Base-by-base conservation (phyloP, 768 basidiomycete species). In the Dacryopinax spathularia region DNA sequence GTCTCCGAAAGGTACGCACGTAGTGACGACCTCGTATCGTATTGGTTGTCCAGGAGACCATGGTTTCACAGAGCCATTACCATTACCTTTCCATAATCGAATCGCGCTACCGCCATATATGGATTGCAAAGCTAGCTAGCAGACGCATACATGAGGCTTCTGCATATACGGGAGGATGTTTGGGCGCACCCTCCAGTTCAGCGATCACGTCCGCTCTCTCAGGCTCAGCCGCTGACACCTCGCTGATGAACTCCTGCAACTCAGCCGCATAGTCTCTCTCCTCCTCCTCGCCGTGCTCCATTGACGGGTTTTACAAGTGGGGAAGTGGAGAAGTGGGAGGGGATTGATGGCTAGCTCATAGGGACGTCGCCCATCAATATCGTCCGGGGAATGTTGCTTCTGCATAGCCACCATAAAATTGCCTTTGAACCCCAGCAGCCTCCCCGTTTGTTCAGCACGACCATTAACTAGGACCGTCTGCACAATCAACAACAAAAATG, bases 21-120 rank as follows among this genome's bases (percentile, higher is more conserved):
- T 84, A 48, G 88, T 72, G 22, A 77, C 73, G 33, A 85, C 77
- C 69, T 85, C 82, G 69, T 87, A 91, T 31, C 88, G 84, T 61
- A 87, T 76, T 1, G 76, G 77, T 1, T 56, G 62, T 9, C 73
- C 77, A 22, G 70, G 56, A 5, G 56, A 41, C 34, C 56, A 60
- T 63, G 29, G 66, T 29, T 66, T 69, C 66, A 65, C 69, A 63
- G 64, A 66, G 63, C 66, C 63, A 36, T 67, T 64, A 25, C 25
- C 63, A 20, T 39, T 64, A 29, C 76, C 68, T 31, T 72, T 75
- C 84, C 85, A 89, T 33, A 83, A 72, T n/a, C 75, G 77, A 36
- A 91, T 76, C 15, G 84, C 78, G 39, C 81, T 75, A 9, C 86
- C 82, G 39, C 88, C 89, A 69, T 91, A 91, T 68, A 91, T 91